phyloP scores from a whole-genome alignment of 768 basidiomycete species.

The Termitomyces sp. region DNA sequence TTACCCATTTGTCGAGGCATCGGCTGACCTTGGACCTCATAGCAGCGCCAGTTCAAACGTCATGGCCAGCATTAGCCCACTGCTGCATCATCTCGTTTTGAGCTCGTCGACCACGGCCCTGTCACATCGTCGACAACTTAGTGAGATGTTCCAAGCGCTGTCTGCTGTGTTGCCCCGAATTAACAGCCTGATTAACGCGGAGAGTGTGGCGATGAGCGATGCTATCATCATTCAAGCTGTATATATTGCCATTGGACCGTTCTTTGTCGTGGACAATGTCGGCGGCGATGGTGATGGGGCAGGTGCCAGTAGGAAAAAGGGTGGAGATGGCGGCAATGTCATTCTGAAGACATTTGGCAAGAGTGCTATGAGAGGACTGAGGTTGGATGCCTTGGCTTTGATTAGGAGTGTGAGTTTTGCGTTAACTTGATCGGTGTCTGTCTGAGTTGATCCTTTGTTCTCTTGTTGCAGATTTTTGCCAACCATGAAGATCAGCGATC shows the following conservation, averaged over 20 bases:
- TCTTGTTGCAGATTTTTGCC: slow-evolving; percentile 75
- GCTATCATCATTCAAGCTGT: slow-evolving; percentile 88
- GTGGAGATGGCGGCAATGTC: slow-evolving; percentile 55
- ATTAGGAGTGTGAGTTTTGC: slow-evolving; percentile 71
- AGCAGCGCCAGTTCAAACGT: slow-evolving; percentile 20
- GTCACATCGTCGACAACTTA: slow-evolving; percentile 43
- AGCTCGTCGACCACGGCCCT: slow-evolving; percentile 31
- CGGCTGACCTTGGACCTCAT: slow-evolving; percentile 29
- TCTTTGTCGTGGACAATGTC: slow-evolving; percentile 81
- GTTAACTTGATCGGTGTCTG: background rate
- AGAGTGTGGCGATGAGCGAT: slow-evolving; percentile 81
- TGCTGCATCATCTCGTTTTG: slow-evolving; percentile 51
- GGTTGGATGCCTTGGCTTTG: slow-evolving; percentile 78
- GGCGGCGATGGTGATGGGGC: slow-evolving; percentile 44
- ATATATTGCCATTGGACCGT: slow-evolving; percentile 91
- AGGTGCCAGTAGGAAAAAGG: slow-evolving; percentile 33
- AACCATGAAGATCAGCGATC: slow-evolving; percentile 87
- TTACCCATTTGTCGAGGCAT: slow-evolving; percentile 83
- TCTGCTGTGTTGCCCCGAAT: slow-evolving; percentile 72
- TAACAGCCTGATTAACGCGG: slow-evolving; percentile 68
- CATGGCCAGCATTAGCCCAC: slow-evolving; percentile 36
- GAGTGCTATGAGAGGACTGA: slow-evolving; percentile 77
- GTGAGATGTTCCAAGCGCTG: slow-evolving; percentile 72
- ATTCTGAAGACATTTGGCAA: slow-evolving; percentile 69
- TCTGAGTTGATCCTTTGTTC: background rate